Conservation (phyloP, 2,329 filamentous ascomycete genomes). For the Trichophaea hybrida region DNA sequence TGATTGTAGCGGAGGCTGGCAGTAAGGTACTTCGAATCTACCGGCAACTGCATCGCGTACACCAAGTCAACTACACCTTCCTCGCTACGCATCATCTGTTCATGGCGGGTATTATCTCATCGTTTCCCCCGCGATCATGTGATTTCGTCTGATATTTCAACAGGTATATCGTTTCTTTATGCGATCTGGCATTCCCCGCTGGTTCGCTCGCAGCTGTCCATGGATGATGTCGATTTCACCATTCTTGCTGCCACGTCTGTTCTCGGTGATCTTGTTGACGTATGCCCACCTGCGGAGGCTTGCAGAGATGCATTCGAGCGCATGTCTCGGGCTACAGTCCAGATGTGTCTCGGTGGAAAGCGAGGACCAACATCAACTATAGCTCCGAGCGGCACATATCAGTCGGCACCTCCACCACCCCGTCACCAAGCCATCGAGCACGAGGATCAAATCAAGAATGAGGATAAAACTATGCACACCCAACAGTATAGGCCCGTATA, state of each 20-base stretch:
- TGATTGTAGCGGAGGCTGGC: slow-evolving; percentile 88
- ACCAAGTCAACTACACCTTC: slow-evolving; percentile 91
- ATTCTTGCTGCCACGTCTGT: slow-evolving; percentile 87
- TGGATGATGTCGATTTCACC: slow-evolving; percentile 96
- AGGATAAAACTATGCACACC: neutral
- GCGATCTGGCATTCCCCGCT: slow-evolving; percentile 92
- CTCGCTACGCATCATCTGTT: slow-evolving; percentile 91
- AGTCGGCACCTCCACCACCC: neutral
- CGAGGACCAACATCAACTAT: slow-evolving; percentile 2
- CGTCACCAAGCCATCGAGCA: neutral
- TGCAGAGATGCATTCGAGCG: slow-evolving; percentile 89
- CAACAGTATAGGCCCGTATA: slow-evolving; percentile 8
- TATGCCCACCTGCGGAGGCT: slow-evolving; percentile 86
- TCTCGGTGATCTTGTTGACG: slow-evolving; percentile 77
- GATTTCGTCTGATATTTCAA: slow-evolving; percentile 12
- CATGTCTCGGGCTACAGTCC: slow-evolving; percentile 87
- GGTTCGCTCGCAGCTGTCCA: slow-evolving; percentile 69
- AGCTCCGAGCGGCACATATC: neutral
- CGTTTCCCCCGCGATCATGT: neutral
- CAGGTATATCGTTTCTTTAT: slow-evolving; percentile 78
- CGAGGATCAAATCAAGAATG: slow-evolving; percentile 5
- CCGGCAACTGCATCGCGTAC: slow-evolving; percentile 70
- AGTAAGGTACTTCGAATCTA: slow-evolving; percentile 87
- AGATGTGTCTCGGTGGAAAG: slow-evolving; percentile 51
- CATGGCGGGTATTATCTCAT: slow-evolving; percentile 60